Evolutionary conservation across 2,329 filamentous ascomycete species (phyloP).

Genomic region (Trichoderma oligosporum): DNA sequence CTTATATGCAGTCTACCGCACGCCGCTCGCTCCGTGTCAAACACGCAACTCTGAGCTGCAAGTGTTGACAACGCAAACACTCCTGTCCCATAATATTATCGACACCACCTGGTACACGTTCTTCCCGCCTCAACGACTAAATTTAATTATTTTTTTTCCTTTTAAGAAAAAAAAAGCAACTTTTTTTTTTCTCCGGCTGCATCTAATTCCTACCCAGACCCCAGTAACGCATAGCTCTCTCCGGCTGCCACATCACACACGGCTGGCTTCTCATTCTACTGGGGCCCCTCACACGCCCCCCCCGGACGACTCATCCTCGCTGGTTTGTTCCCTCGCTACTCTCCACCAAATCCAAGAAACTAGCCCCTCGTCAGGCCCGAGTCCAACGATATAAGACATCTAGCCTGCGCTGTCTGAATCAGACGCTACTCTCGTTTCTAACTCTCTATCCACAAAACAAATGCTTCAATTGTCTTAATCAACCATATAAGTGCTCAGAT

Average conservation of each 20-base stretch:
- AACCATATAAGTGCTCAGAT: constrained; percentile 10
- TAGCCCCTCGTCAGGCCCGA: constrained; percentile 7
- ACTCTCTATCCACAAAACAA: neutral
- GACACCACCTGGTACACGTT: neutral
- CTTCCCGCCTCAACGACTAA: constrained; percentile 6
- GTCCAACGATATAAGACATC: constrained; percentile 20
- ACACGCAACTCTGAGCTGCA: constrained; percentile 14
- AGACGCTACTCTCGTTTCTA: constrained; percentile 8
- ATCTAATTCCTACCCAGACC: constrained; percentile 14
- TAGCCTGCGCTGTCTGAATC: constrained; percentile 7
- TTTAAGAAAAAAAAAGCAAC: no score
- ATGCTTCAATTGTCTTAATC: constrained; percentile 6
- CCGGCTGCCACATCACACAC: constrained; percentile 21
- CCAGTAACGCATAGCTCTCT: constrained; percentile 15
- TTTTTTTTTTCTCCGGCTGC: constrained; percentile 9
- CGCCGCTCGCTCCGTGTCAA: constrained; percentile 1
- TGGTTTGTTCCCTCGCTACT: neutral
- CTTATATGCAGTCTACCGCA: constrained; percentile 19
- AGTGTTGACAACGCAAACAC: constrained; percentile 16
- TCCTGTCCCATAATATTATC: no score
- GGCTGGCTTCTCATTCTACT: constrained; percentile 13
- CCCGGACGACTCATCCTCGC: neutral
- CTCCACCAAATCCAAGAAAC: neutral
- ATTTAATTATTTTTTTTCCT: neutral
- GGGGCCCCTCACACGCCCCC: constrained; percentile 1